Percentiles rank a stretch among this genome's conserved stretches.
These are phyloP conservation scores for Trichoderma gracile DNA, from an alignment of 2,329 filamentous ascomycete species.

Conservation along the genomic window DNA sequence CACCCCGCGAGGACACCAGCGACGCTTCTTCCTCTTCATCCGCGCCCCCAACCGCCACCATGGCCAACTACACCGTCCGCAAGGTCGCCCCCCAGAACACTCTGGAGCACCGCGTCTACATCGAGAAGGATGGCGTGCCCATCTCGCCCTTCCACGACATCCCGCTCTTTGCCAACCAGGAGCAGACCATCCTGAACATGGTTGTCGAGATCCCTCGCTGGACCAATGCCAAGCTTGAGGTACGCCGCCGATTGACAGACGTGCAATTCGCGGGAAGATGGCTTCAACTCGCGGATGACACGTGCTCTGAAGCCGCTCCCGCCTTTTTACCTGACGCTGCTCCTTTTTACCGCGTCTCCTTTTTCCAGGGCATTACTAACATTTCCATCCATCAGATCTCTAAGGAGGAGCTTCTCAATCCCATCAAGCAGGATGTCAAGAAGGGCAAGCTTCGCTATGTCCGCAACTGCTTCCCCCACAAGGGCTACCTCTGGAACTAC, in stretches of 20 bases:
- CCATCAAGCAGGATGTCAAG: constrained; percentile 99
- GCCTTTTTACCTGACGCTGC: neutral
- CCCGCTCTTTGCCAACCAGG: constrained; percentile 93
- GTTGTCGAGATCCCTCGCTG: constrained; percentile 98
- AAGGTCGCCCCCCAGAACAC: constrained; percentile 91
- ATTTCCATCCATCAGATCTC: constrained; percentile 67
- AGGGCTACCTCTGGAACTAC: constrained; percentile 99
- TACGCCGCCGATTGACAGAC: constrained; percentile 47
- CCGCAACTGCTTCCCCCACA: constrained; percentile 99
- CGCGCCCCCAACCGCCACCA: constrained; percentile 38
- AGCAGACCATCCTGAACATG: constrained; percentile 98
- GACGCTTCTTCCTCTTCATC: constrained; percentile 31
- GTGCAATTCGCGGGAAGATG: neutral
- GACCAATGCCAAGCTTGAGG: constrained; percentile 99
- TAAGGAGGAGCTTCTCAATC: constrained; percentile 97
- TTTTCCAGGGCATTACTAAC: neutral
- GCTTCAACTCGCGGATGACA: neutral
- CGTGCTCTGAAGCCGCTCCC: neutral
- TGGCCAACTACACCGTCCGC: constrained; percentile 73
- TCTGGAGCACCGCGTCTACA: constrained; percentile 93
- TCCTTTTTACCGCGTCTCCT: neutral
- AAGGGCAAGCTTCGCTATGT: constrained; percentile 99
- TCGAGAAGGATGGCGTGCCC: constrained; percentile 94
- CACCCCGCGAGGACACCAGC: constrained; percentile 12
- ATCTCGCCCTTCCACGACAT: constrained; percentile 98